Conservation (phyloP, 495 filamentous ascomycete genomes). For the Chaetomidium leptoderma region DNA sequence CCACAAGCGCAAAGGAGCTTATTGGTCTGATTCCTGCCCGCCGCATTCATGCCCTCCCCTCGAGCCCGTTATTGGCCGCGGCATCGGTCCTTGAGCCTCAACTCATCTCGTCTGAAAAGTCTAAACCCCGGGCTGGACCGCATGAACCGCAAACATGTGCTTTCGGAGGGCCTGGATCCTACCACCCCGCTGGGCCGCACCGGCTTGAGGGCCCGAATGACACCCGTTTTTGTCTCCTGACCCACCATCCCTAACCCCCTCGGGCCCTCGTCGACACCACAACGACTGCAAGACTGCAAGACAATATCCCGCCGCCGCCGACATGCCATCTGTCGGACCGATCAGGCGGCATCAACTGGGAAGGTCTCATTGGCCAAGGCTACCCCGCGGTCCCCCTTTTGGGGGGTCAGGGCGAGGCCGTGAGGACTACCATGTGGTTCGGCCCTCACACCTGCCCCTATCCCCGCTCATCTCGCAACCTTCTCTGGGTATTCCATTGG, state of each 20-base stretch:
- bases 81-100: neutral
- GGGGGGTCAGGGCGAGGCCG: neutral
- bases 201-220: neutral
- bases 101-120: neutral
- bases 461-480: neutral
- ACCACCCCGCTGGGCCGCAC: neutral
- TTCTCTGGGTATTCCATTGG: neutral
- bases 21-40: neutral
- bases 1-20: neutral
- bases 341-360: conserved; percentile 8
- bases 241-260: neutral
- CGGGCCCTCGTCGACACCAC: neutral
- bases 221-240: neutral
- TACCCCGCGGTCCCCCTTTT: no score
- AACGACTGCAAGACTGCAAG: neutral
- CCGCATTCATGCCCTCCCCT: neutral
- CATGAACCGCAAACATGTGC: neutral
- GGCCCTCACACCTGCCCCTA: neutral
- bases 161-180: neutral
- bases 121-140: conserved; percentile 5
- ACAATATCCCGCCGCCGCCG: no score
- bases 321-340: neutral
- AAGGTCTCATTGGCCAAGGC: conserved; percentile 5
- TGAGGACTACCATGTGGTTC: neutral
- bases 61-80: neutral